Percentiles rank a stretch among this genome's conserved stretches.
These are phyloP conservation scores for Fragilariopsis cylindrus DNA, from an alignment of 108 stramenopile genomes.

Conservation along the genomic window DNA sequence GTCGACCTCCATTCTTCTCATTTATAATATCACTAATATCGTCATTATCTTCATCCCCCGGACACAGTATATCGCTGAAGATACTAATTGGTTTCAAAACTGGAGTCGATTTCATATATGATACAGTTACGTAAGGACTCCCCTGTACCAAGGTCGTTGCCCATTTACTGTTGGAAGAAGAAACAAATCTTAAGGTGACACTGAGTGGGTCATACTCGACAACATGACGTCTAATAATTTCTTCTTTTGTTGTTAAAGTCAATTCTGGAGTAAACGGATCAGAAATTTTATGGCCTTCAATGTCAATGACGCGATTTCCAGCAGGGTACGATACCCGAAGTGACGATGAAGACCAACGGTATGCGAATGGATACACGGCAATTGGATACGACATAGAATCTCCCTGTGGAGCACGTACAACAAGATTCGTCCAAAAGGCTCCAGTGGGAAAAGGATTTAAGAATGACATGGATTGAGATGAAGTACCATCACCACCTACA, in stretches of 20 bases:
- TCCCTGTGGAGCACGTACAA: constrained; percentile 49
- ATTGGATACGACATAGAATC: constrained; percentile 74
- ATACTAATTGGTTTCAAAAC: constrained; percentile 62
- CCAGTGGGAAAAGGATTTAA: constrained; percentile 83
- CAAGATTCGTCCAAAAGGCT: constrained; percentile 88
- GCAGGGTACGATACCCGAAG: constrained; percentile 77
- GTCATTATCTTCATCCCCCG: constrained; percentile 38
- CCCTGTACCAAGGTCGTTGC: constrained; percentile 82
- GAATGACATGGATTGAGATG: constrained; percentile 24
- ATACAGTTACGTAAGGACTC: constrained; percentile 73
- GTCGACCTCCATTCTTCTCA: constrained; percentile 12
- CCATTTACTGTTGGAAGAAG: constrained; percentile 47
- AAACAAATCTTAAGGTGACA: constrained; percentile 67
- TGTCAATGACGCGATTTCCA: constrained; percentile 45
- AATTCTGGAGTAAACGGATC: constrained; percentile 76
- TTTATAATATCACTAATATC: constrained; percentile 31
- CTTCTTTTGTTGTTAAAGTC: constrained; percentile 54
- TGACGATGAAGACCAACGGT: constrained; percentile 67
- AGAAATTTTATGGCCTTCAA: constrained; percentile 32
- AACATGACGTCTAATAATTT: constrained; percentile 47
- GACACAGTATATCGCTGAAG: constrained; percentile 64
- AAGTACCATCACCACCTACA: background rate
- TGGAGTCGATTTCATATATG: constrained; percentile 54
- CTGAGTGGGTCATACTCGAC: constrained; percentile 73
- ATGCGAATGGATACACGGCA: constrained; percentile 82